Evolutionary conservation across 371 early-diverging fungal species (phyloP).

Genomic region (Cokeromyces recurvatus): DNA sequence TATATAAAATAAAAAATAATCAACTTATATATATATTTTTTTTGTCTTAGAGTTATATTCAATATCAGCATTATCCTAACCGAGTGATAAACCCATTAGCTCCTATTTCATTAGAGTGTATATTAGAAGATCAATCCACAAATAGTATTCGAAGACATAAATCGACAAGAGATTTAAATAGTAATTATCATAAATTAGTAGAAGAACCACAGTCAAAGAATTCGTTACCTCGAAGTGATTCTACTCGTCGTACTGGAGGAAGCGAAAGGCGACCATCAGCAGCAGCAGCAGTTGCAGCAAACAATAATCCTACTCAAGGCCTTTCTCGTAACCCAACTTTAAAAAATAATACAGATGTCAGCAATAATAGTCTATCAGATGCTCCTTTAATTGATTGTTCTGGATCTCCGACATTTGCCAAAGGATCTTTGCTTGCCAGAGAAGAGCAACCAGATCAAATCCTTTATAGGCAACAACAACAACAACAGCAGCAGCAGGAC

Average conservation of each 20-base stretch:
- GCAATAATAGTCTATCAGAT: background rate
- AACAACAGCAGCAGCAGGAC: constrained; percentile 2
- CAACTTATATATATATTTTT: background rate
- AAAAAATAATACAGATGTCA: background rate
- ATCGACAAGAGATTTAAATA: constrained; percentile 29
- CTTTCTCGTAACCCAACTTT: constrained; percentile 18
- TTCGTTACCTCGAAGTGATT: constrained; percentile 14
- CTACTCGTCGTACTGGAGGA: constrained; percentile 12
- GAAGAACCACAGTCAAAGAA: constrained; percentile 6
- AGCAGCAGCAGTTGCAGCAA: background rate
- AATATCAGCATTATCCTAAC: constrained; percentile 32
- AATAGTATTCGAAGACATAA: constrained; percentile 26
- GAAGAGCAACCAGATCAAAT: constrained; percentile 14
- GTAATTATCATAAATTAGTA: no score
- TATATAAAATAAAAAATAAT: background rate
- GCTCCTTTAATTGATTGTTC: constrained; percentile 17
- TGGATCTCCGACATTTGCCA: constrained; percentile 22
- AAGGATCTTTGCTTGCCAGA: constrained; percentile 31
- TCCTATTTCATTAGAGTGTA: constrained; percentile 14
- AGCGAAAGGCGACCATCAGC: constrained; percentile 4
- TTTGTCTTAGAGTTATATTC: constrained; percentile 26
- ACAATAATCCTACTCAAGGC: constrained; percentile 11
- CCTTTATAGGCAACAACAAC: constrained; percentile 11
- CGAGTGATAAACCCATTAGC: constrained; percentile 34
- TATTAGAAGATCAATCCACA: constrained; percentile 1